phyloP scores from a whole-genome alignment of 2,329 filamentous ascomycete genomes.

The Anthostomella pinea region DNA sequence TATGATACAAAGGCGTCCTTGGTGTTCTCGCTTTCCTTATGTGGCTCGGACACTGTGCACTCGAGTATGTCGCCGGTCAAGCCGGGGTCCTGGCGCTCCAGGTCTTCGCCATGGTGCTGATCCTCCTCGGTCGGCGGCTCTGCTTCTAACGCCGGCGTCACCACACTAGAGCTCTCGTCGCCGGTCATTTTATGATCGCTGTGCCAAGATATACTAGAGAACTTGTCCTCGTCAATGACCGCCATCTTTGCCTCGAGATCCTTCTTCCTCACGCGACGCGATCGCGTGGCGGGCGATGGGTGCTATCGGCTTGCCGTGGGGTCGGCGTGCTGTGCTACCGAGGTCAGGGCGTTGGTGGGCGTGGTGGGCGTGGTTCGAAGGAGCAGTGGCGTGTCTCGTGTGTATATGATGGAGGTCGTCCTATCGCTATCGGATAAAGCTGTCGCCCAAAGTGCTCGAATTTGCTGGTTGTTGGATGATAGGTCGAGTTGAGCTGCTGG shows the following conservation, averaged over 20 bases:
- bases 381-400: no score
- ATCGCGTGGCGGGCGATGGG: no score
- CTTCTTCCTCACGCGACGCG: no score
- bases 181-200: constrained; percentile 54
- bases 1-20: constrained; percentile 98
- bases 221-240: constrained; percentile 62
- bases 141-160: constrained; percentile 24
- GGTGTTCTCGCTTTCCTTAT: constrained; percentile 94
- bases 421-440: constrained; percentile 3
- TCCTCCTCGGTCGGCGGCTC: constrained; percentile 28
- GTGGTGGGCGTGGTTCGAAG: no score
- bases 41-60: constrained; percentile 76
- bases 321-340: no score
- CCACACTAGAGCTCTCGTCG: constrained; percentile 22
- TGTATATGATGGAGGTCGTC: constrained; percentile 5
- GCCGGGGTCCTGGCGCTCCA: constrained; percentile 48
- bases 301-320: no score
- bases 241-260: constrained; percentile 36
- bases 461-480: neutral
- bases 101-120: constrained; percentile 44
- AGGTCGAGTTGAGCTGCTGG: neutral
- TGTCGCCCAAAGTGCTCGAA: no score
- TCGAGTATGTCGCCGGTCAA: constrained; percentile 74
- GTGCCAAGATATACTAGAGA: constrained; percentile 78
- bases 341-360: no score